phyloP scores from a whole-genome alignment of 306 rosid genomes.

The Fragaria iinumae region DNA sequence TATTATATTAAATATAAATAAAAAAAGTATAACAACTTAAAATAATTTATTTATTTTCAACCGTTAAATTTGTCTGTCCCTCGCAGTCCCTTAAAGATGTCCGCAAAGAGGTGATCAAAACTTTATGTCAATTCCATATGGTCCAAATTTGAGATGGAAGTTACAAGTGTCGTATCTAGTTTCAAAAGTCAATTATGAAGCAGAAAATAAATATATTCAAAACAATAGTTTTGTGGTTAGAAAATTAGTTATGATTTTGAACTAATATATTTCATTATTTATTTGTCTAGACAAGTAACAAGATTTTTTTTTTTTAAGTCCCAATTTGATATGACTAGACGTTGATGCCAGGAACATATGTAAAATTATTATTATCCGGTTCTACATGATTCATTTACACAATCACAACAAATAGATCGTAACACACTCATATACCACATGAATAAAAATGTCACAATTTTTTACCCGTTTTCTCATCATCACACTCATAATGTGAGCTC shows the following conservation, averaged over 20 bases:
- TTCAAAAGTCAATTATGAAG: not conserved
- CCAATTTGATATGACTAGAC: not conserved
- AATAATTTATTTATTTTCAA: too few relatives aligned
- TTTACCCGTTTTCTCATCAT: not conserved
- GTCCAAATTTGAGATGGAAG: not conserved
- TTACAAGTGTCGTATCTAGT: not conserved
- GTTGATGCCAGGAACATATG: too few relatives aligned
- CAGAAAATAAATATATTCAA: too few relatives aligned
- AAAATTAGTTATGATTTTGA: too few relatives aligned
- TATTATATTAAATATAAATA: too few relatives aligned
- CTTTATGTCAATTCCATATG: not conserved
- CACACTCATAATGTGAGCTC: slow-evolving; percentile 1
- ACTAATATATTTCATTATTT: not conserved
- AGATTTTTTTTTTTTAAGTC: not conserved
- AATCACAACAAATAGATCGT: not conserved
- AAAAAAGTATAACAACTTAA: too few relatives aligned
- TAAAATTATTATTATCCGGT: too few relatives aligned
- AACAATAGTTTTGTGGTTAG: too few relatives aligned
- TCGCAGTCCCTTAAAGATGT: too few relatives aligned
- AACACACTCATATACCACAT: not conserved
- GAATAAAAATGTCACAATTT: not conserved
- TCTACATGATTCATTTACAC: not conserved
- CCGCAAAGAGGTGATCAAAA: too few relatives aligned
- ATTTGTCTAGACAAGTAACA: not conserved
- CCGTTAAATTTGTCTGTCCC: too few relatives aligned